Evolutionary conservation across 441 rosid genomes (phyloP).

Genomic region (Corymbia calophylla): DNA sequence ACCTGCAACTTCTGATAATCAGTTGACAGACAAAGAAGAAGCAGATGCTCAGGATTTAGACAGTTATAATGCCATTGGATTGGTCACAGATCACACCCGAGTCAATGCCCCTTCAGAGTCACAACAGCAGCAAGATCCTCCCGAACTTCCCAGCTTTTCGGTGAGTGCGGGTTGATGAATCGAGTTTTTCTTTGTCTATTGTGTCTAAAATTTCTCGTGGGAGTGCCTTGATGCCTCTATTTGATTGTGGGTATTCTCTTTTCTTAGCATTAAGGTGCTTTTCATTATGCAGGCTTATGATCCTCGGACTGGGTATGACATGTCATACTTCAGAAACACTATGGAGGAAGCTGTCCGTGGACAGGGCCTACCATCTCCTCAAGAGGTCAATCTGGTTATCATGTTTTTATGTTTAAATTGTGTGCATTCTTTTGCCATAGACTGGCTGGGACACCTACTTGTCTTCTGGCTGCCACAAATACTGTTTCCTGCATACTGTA

Average conservation of each 20-base stretch:
- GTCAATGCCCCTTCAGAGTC: constrained; percentile 48
- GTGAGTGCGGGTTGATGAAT: constrained; percentile 29
- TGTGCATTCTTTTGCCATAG: neutral
- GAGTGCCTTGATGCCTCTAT: neutral
- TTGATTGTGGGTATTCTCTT: neutral
- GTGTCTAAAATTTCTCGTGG: neutral
- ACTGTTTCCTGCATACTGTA: neutral
- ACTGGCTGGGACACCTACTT: neutral
- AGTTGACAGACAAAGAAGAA: constrained; percentile 46
- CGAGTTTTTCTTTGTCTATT: neutral
- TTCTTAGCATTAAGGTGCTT: neutral
- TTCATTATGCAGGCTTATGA: constrained; percentile 56
- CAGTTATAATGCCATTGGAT: constrained; percentile 43
- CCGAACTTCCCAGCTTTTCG: constrained; percentile 50
- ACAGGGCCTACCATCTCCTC: constrained; percentile 60
- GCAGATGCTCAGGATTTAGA: constrained; percentile 50
- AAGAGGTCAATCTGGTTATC: constrained; percentile 43
- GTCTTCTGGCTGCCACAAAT: neutral
- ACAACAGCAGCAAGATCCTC: constrained; percentile 51
- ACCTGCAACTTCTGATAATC: constrained; percentile 47
- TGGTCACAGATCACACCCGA: constrained; percentile 43
- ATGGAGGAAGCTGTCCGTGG: constrained; percentile 56
- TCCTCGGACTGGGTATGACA: constrained; percentile 60
- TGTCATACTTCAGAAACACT: constrained; percentile 65
- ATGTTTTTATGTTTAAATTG: neutral